Percentiles rank a stretch among this genome's conserved stretches.
These are phyloP conservation scores for Coccomyxa sp. DNA, from an alignment of 139 green algal genomes.

Conservation along the genomic window DNA sequence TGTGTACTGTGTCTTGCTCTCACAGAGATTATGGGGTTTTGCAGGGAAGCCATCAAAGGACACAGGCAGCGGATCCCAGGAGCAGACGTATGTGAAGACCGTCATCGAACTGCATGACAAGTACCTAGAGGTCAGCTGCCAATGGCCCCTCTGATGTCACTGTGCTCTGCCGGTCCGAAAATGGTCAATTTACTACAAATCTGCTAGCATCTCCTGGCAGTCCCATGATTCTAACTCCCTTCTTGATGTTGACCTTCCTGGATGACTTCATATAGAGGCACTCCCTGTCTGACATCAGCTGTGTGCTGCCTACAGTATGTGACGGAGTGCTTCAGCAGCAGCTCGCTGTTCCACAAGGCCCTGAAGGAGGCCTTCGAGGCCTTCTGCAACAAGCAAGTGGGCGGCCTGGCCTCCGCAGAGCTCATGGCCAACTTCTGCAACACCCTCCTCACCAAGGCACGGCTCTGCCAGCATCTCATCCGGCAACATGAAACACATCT, in stretches of 20 bases:
- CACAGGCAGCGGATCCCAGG: constrained; percentile 33
- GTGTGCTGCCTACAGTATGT: constrained; percentile 60
- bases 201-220: too few species aligned
- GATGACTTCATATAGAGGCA: too few species aligned
- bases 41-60: constrained; percentile 46
- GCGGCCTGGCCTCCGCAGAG: constrained; percentile 78
- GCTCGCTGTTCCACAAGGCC: constrained; percentile 93
- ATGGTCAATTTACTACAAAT: too few species aligned
- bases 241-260: too few species aligned
- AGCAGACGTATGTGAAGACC: constrained; percentile 88
- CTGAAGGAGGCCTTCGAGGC: constrained; percentile 98
- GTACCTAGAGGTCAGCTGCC: constrained; percentile 67
- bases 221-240: too few species aligned
- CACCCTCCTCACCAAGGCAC: constrained; percentile 93
- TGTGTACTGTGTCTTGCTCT: neutral
- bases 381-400: constrained; percentile 98
- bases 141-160: too few species aligned
- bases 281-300: too few species aligned
- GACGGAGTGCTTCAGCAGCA: constrained; percentile 63
- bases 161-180: too few species aligned
- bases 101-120: constrained; percentile 97
- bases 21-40: neutral
- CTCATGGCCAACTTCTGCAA: constrained; percentile 98
- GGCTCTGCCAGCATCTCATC: neutral
- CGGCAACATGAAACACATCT: neutral